phyloP scores from a whole-genome alignment of 805 yeast genomes.

The Naumovozyma castellii region DNA sequence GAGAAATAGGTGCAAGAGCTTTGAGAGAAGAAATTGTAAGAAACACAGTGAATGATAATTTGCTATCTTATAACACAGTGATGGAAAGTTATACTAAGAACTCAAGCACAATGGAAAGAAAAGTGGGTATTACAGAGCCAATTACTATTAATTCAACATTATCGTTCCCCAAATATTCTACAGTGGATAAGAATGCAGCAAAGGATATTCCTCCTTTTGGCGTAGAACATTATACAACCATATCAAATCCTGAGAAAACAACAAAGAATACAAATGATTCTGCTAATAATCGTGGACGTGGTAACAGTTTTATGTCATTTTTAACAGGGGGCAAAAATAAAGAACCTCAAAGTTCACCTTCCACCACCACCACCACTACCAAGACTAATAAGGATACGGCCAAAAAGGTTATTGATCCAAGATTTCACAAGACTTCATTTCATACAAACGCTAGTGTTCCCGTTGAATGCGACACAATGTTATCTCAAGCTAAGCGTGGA shows the following conservation, averaged over 20 bases:
- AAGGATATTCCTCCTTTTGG: conserved; percentile 27
- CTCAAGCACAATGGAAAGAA: conserved; percentile 6
- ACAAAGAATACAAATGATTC: not conserved
- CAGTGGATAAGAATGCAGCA: conserved; percentile 16
- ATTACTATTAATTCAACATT: conserved; percentile 21
- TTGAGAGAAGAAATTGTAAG: conserved; percentile 50
- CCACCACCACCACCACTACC: conserved; percentile 2
- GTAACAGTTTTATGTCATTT: conserved; percentile 15
- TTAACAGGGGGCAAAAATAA: conserved; percentile 12
- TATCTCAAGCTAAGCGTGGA: conserved; percentile 25
- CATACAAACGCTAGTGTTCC: conserved; percentile 13
- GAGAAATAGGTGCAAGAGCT: conserved; percentile 37
- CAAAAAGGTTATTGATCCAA: conserved; percentile 4
- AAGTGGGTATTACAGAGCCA: conserved; percentile 17
- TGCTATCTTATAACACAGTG: conserved; percentile 41
- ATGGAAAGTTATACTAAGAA: conserved; percentile 28
- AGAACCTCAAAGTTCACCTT: not conserved
- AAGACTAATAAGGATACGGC: not conserved
- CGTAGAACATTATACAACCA: conserved; percentile 18
- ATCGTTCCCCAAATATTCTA: conserved; percentile 23
- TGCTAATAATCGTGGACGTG: conserved; percentile 3
- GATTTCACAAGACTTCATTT: conserved; percentile 12
- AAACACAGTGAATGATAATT: conserved; percentile 48
- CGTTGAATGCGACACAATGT: conserved; percentile 16
- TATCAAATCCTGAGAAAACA: conserved; percentile 7